phyloP scores from a whole-genome alignment of 2,329 filamentous ascomycete genomes.

The Neophaeococcomyces mojaviensis region DNA sequence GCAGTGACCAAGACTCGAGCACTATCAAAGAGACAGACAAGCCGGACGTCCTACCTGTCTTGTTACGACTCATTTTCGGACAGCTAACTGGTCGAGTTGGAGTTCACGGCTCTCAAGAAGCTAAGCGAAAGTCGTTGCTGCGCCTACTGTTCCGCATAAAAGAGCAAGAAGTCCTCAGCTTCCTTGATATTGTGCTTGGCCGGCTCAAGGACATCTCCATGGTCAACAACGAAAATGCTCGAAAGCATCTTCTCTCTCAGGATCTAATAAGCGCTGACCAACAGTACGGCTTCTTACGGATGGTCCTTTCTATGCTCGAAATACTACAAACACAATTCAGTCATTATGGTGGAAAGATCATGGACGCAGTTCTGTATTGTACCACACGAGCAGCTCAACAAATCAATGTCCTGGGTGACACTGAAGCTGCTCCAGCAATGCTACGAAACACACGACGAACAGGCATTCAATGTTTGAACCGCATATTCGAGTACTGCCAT shows the following conservation, averaged over 20 bases:
- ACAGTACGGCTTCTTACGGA: conserved; percentile 84
- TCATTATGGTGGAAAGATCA: conserved; percentile 59
- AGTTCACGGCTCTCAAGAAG: conserved; percentile 68
- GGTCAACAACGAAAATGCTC: conserved; percentile 42
- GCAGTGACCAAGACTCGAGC: conserved; percentile 57
- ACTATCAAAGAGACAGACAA: conserved; percentile 68
- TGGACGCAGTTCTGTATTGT: conserved; percentile 76
- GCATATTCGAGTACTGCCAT: conserved; percentile 67
- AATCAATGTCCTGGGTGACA: conserved; percentile 23
- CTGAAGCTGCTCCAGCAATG: conserved; percentile 27
- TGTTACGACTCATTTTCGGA: conserved; percentile 82
- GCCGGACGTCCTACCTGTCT: conserved; percentile 68
- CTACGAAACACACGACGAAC: conserved; percentile 44
- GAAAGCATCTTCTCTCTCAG: conserved; percentile 47
- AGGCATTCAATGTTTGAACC: conserved; percentile 74
- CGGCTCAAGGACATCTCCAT: conserved; percentile 56
- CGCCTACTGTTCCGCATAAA: conserved; percentile 72
- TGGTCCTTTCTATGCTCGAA: conserved; percentile 66
- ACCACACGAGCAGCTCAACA: conserved; percentile 55
- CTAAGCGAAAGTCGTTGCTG: conserved; percentile 65
- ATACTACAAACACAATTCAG: conserved; percentile 69
- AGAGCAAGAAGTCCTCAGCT: conserved; percentile 66
- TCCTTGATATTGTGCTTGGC: conserved; percentile 74
- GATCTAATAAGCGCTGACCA: conserved; percentile 63
- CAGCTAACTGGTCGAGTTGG: conserved; percentile 78